A percentile compares a stretch with the other conserved stretches of the same genome.
Conservation (phyloP, 331 rosid genomes). For the Malus hybrid region DNA sequence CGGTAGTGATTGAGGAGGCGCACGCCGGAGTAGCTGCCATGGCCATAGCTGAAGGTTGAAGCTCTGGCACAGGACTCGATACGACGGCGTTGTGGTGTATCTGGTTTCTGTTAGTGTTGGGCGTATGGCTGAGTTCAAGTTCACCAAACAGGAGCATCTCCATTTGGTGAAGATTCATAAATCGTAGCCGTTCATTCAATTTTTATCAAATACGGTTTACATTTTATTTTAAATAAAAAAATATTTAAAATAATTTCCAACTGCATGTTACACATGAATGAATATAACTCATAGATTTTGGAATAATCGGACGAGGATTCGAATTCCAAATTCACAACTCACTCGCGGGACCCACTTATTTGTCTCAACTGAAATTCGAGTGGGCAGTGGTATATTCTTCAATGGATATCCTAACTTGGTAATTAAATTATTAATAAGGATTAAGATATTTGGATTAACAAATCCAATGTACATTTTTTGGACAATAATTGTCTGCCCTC, state of each 20-base stretch:
- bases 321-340: no score
- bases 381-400: neutral
- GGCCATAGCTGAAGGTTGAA: conserved; percentile 18
- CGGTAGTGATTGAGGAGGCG: conserved; percentile 8
- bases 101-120: neutral
- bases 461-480: neutral
- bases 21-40: conserved; percentile 16
- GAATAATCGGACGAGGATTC: accelerated
- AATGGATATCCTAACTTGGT: neutral
- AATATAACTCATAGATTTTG: accelerated
- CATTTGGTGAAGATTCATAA: accelerated
- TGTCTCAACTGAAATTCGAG: neutral
- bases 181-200: accelerated
- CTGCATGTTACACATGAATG: accelerated
- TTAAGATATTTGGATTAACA: no score
- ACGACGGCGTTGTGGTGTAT: neutral
- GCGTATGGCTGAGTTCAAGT: neutral
- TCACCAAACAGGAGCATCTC: no score
- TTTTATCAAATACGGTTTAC: no score
- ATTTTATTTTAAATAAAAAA: no score
- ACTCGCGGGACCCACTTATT: neutral
- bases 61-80: neutral
- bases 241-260: no score
- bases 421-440: no score
- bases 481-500: neutral